Evolutionary conservation across 208 protist genomes (phyloP), one percentile per base, ranked within the genome.

Genomic region (Balamuthia mandrillaris): DNA sequence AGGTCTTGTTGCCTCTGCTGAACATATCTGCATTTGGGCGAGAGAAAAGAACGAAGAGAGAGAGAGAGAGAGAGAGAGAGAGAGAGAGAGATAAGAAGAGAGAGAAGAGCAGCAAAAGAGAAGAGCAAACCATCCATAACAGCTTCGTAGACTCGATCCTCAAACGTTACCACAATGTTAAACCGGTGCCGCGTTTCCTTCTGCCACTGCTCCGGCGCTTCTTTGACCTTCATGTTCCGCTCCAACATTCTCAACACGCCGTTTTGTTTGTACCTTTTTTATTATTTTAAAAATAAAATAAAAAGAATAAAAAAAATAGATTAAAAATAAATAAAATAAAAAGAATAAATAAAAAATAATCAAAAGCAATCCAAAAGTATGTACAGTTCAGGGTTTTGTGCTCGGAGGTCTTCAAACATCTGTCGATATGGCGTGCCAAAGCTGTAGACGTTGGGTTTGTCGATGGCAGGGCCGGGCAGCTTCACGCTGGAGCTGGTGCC

Each of bases 381-480:
- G 41, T 90, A 90, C 81, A 91, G 81, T 66, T 72, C 47, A 39
- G 86, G 51, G 41, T 92, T 86, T 42, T 89, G 54, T 41, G 29
- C 29, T 41, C 56, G 56, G 24, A 92, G 81, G 61, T 92, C 89
- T 9, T 88, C 31, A 42, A 63, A 81, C 21, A 92, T 92, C 14
- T 56, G 47, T 33, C 49, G 21, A 37, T 92, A 92, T 0, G 89
- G 65, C 42, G 89, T 92, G 47, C 86, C 86, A 85, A 92, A 92
- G 51, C 42, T 2, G 47, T 90, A 92, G 60, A 89, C 37, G 82
- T 92, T 91, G 52, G 88, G 87, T n/a, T 12, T 16, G 29, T 87
- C 56, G 29, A 27, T 49, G 10, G 81, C 42, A 16, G 49, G 49
- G 24, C 90, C 89, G 27, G 90, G 90, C 49, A 92, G 86, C 54